Base-by-base conservation (phyloP, 345 rosid genomes). In the Aurinia saxatilis region DNA sequence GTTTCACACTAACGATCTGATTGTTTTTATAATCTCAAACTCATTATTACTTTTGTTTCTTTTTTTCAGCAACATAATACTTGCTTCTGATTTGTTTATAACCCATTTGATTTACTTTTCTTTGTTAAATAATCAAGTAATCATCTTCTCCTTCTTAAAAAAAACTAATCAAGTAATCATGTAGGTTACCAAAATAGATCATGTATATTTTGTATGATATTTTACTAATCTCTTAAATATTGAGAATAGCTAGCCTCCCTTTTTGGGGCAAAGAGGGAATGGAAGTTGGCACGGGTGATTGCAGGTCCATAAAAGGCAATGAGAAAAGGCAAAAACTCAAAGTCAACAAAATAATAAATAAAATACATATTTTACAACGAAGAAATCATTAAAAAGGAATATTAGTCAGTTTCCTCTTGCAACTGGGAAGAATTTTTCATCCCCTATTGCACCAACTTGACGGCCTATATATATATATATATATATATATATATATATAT, bases 201-300 rank as follows among this genome's bases (percentile, higher is more conserved):
- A n/a, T n/a, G n/a, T n/a, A n/a, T n/a, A n/a, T n/a, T n/a, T n/a
- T n/a, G n/a, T n/a, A n/a, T n/a, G n/a, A n/a, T n/a, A n/a, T n/a
- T n/a, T n/a, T n/a, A 50, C 8, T 41, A 50, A 31, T 18, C 10
- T 38, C 49, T 40, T 17, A 15, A 60, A 33, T 36, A 16, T 14
- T 13, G 36, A 10, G 9, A 10, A 58, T 58, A 62, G 55, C 16
- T 60, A 60, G 67, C 67, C 56, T 62, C 47, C 38, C 47, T 46
- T 54, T 57, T 48, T 33, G 17, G 15, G 69, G 64, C 45, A 39
- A 48, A 9, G 58, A 42, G 23, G 23, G 65, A 56, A 39, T 53
- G 55, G 35, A 69, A 37, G 44, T 62, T 69, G 73, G 75, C 75
- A 71, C 69, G 75, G 65, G 75, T 35, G 46, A 56, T 41, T 48